Evolutionary conservation across 331 rosid genomes (phyloP).

Genomic region (Rhamnella rubrinervis): DNA sequence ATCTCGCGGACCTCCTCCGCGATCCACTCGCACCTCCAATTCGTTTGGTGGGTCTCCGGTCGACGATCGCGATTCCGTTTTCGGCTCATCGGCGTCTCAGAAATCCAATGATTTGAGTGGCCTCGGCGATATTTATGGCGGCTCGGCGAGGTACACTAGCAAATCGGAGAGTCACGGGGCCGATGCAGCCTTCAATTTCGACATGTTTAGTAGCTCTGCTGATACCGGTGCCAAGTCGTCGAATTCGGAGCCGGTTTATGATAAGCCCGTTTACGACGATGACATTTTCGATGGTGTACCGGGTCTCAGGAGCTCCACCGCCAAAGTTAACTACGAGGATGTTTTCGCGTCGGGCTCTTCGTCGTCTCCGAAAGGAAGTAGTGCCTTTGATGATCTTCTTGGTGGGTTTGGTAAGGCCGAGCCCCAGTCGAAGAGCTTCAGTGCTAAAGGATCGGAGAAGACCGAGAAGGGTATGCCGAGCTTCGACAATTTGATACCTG

Average conservation of each 20-base stretch:
- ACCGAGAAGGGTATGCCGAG: slow-evolving; percentile 38
- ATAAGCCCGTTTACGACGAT: slow-evolving; percentile 68
- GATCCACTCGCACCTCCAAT: slow-evolving; percentile 44
- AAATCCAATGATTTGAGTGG: slow-evolving; percentile 37
- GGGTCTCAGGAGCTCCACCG: slow-evolving; percentile 57
- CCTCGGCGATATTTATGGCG: slow-evolving; percentile 60
- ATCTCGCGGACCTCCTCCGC: slow-evolving; percentile 54
- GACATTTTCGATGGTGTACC: slow-evolving; percentile 81
- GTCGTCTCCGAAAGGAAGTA: slow-evolving; percentile 28
- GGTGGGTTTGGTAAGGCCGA: slow-evolving; percentile 71
- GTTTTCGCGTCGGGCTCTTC: slow-evolving; percentile 52
- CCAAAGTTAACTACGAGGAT: slow-evolving; percentile 45
- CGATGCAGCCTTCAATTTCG: slow-evolving; percentile 58
- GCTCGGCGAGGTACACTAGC: slow-evolving; percentile 31
- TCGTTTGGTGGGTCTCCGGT: slow-evolving; percentile 39
- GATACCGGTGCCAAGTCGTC: slow-evolving; percentile 45
- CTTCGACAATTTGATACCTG: slow-evolving; percentile 73
- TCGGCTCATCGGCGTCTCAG: slow-evolving; percentile 36
- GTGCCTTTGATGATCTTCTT: slow-evolving; percentile 73
- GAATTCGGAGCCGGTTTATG: slow-evolving; percentile 53
- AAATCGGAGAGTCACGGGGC: slow-evolving; percentile 50
- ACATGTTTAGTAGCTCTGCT: slow-evolving; percentile 48
- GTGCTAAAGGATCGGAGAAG: slow-evolving; percentile 44
- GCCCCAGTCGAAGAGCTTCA: slow-evolving; percentile 46
- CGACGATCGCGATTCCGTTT: slow-evolving; percentile 49